A percentile compares a stretch with the other conserved stretches of the same genome.
These are phyloP conservation scores for Clavispora fructus DNA, from an alignment of 805 yeast genomes.

Conservation along the genomic window DNA sequence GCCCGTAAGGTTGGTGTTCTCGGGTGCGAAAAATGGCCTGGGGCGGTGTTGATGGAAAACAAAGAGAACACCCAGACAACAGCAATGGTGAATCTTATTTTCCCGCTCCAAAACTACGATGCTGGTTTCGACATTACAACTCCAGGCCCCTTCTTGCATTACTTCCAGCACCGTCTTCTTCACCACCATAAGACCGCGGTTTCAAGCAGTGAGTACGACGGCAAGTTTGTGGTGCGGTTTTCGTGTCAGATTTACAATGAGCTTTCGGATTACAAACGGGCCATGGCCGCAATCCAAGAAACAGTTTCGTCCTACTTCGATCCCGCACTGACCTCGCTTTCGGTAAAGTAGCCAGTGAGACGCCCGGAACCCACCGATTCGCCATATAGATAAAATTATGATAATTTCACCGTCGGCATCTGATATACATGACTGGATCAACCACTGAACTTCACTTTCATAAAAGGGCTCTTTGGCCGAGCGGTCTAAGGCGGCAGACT, in stretches of 20 bases:
- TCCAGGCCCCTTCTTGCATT: not conserved
- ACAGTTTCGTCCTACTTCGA: too few species aligned
- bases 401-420: too few species aligned
- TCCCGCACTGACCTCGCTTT: too few species aligned
- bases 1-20: slow-evolving; percentile 38
- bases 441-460: too few species aligned
- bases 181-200: slow-evolving; percentile 33
- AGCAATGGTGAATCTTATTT: slow-evolving; percentile 38
- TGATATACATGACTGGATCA: too few species aligned
- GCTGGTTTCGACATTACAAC: not conserved
- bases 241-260: slow-evolving; percentile 58
- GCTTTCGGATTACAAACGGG: slow-evolving; percentile 43
- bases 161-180: not conserved
- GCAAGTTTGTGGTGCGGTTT: slow-evolving; percentile 33
- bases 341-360: too few species aligned
- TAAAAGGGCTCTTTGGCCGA: too few species aligned
- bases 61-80: slow-evolving; percentile 27
- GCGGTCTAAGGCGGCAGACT: too few species aligned
- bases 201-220: slow-evolving; percentile 38
- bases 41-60: slow-evolving; percentile 30
- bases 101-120: slow-evolving; percentile 20
- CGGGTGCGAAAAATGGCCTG: slow-evolving; percentile 30
- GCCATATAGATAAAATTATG: too few species aligned
- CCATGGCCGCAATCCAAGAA: slow-evolving; percentile 24
- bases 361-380: too few species aligned